These are phyloP conservation scores for Cryptosporidium muris DNA, from an alignment of 169 alveolate genomes.

Conservation along the genomic window DNA sequence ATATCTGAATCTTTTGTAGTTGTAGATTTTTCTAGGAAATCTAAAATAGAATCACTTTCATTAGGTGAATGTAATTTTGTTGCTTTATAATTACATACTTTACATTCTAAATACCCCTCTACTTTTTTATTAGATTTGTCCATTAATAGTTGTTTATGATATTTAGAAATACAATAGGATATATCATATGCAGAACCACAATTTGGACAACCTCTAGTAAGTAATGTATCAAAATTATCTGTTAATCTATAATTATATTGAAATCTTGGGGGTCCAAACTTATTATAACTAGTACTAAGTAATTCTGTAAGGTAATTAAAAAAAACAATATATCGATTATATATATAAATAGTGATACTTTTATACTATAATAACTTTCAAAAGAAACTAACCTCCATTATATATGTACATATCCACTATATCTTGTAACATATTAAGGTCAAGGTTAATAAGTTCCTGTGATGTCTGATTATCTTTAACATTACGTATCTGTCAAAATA, in stretches of 20 bases:
- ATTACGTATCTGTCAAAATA: slow-evolving; percentile 10
- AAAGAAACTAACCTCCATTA: slow-evolving; percentile 21
- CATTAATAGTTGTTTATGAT: background rate
- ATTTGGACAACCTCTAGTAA: slow-evolving; percentile 49
- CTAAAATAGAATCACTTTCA: slow-evolving; percentile 15
- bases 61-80: slow-evolving; percentile 2
- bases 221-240: slow-evolving; percentile 26
- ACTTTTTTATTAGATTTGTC: background rate
- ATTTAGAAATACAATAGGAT: background rate
- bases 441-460: slow-evolving; percentile 24
- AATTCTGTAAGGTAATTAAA: slow-evolving; percentile 4
- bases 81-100: slow-evolving; percentile 6
- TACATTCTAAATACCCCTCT: slow-evolving; percentile 13
- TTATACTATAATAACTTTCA: background rate
- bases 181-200: slow-evolving; percentile 44
- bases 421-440: slow-evolving; percentile 15
- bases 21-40: too few relatives aligned
- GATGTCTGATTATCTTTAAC: slow-evolving; percentile 12
- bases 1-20: too few relatives aligned
- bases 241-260: slow-evolving; percentile 22
- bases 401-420: slow-evolving; percentile 43
- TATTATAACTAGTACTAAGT: slow-evolving; percentile 5
- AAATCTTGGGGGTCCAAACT: slow-evolving; percentile 31
- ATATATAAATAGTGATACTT: background rate
- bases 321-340: background rate